A percentile compares a stretch with the other conserved stretches of the same genome.
Conservation (phyloP, 2,329 filamentous ascomycete genomes). For the Ophiostoma sp. region DNA sequence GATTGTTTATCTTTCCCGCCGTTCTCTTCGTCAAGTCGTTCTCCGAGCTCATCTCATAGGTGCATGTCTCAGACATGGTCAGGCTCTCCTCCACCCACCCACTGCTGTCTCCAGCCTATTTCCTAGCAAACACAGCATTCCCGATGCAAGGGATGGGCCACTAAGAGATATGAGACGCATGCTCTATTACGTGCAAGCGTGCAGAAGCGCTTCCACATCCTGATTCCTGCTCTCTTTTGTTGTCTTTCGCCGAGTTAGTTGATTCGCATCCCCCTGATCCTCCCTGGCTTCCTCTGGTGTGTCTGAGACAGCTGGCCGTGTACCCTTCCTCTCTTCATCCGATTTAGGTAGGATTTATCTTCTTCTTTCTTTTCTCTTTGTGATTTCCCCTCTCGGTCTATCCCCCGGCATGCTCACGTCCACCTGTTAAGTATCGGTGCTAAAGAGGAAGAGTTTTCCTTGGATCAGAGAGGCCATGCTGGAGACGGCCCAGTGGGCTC, state of each 20-base stretch:
- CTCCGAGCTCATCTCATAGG: background rate
- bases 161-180: background rate
- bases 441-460: background rate
- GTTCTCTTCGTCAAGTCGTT: background rate
- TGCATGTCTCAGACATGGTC: conserved; percentile 1
- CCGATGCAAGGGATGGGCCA: conserved; percentile 1
- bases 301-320: too few relatives aligned
- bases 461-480: too few relatives aligned
- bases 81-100: background rate
- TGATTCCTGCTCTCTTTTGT: background rate
- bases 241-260: background rate
- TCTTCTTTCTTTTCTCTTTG: background rate
- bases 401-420: background rate
- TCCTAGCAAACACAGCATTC: background rate
- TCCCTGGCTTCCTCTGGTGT: too few relatives aligned
- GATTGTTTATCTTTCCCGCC: background rate
- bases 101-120: background rate
- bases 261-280: too few relatives aligned
- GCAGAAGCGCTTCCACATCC: background rate
- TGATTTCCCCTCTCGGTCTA: background rate
- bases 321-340: too few relatives aligned
- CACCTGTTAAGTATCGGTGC: background rate
- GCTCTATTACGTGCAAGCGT: background rate
- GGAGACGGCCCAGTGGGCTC: too few relatives aligned
- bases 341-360: background rate